Evolutionary conservation across 192 early-diverging fungal genomes (phyloP), one percentile per base, ranked within the genome.

Genomic region (Coemansia sp.): DNA sequence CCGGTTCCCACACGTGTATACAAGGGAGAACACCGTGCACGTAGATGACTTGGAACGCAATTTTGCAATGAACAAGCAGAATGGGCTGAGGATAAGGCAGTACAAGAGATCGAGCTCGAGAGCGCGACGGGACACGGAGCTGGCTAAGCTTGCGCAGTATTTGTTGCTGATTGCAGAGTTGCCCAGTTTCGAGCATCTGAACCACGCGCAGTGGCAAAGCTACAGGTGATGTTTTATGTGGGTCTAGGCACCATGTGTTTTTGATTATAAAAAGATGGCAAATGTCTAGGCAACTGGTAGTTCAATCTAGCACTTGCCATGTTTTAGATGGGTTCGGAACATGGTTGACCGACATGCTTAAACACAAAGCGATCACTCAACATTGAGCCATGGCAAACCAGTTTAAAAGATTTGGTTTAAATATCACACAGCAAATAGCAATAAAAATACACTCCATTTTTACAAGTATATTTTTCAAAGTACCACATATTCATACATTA

Each of bases 31-130:
- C 64, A 92, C 90, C 0, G 76, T 90, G 17, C 90, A 92, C 48
- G 66, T 92, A 3, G 90, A 92, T 56, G 90, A 92, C 49, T 59
- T 92, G 66, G 76, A 82, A 21, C 75, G 89, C 14, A 92, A 92
- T 59, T 92, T 92, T 85, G 87, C 87, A 0, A 83, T 92, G 64
- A 92, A 92, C 56, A 83, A 82, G 27, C 81, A 84, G 54, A 84
- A 79, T 22, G 89, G 89, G 5, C 67, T 92, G 17, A 88, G 89
- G 69, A 89, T 90, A 41, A 67, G 83, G 9, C 75, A 87, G 3
- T 90, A 87, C 69, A 87, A 87, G 72, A 79, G 87, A 9, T 83
- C 82, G 1, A 83, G 82, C 3, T 59, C 65, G 9, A 75, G 67
- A 8, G 59, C 79, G 14, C 49, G 69, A 1, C 60, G 69, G 1